A percentile compares a stretch with the other conserved stretches of the same genome.
Conservation (phyloP, 2,329 filamentous ascomycete species). For the Penicillium sp. region DNA sequence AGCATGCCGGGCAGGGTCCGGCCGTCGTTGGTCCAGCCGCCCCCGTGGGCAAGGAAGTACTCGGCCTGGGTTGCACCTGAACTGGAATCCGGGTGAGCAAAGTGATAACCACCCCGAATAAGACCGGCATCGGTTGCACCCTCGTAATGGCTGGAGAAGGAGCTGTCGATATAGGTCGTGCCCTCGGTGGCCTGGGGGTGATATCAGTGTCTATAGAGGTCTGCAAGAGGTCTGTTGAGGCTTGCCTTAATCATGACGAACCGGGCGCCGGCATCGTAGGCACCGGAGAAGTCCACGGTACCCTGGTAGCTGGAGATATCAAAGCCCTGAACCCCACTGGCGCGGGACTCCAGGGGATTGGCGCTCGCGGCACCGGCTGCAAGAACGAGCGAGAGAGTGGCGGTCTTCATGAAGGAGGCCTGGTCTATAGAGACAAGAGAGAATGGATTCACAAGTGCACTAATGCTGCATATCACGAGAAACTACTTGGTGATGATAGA, state of each 20-base stretch:
- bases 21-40: constrained; percentile 55
- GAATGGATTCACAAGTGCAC: not conserved
- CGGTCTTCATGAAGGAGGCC: constrained; percentile 17
- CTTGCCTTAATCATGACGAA: constrained; percentile 37
- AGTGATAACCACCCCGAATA: constrained; percentile 58
- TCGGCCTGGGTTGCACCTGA: constrained; percentile 50
- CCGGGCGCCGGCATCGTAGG: constrained; percentile 29
- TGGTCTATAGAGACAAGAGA: not conserved
- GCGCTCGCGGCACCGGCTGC: constrained; percentile 20
- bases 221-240: not conserved
- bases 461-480: not conserved
- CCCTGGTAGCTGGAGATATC: constrained; percentile 34
- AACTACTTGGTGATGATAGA: not conserved
- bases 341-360: constrained; percentile 10
- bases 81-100: constrained; percentile 49
- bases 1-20: constrained; percentile 59
- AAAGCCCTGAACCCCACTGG: constrained; percentile 30
- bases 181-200: constrained; percentile 52
- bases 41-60: constrained; percentile 54
- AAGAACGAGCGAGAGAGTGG: constrained; percentile 15
- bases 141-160: constrained; percentile 51
- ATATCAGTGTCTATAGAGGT: not conserved
- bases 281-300: constrained; percentile 27
- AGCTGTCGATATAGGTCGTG: constrained; percentile 46
- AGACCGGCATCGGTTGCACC: constrained; percentile 52